Conservation (phyloP, 768 basidiomycete species). For the Termitomyces sp. region DNA sequence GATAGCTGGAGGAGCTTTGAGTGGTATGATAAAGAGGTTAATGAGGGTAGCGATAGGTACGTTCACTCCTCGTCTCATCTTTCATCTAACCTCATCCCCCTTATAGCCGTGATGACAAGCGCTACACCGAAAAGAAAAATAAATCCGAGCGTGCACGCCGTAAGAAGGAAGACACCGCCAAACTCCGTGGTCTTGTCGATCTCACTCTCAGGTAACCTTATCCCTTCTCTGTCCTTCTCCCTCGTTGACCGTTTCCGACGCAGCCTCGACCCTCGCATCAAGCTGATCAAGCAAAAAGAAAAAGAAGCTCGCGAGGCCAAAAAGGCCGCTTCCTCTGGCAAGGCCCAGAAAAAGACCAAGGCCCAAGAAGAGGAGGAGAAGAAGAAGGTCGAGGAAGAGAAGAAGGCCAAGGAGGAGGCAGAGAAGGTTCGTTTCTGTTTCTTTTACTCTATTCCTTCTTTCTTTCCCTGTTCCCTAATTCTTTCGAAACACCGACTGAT, state of each 20-base stretch:
- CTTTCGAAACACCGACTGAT: background rate
- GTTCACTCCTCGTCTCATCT: constrained; percentile 15
- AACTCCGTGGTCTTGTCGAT: constrained; percentile 85
- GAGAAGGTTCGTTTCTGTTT: constrained; percentile 61
- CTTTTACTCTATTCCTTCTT: background rate
- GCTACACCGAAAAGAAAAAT: constrained; percentile 99
- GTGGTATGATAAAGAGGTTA: constrained; percentile 97
- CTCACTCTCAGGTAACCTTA: constrained; percentile 53
- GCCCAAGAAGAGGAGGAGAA: constrained; percentile 76
- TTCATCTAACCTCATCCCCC: background rate
- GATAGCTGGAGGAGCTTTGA: constrained; percentile 98
- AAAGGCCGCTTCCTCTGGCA: constrained; percentile 52
- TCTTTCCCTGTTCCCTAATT: background rate
- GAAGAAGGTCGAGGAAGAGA: constrained; percentile 67
- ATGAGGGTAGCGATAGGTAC: constrained; percentile 94
- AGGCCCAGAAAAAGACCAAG: constrained; percentile 62
- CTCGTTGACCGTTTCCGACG: background rate
- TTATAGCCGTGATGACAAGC: constrained; percentile 93
- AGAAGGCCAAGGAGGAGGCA: constrained; percentile 76
- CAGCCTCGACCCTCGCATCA: constrained; percentile 89
- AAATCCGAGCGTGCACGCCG: constrained; percentile 92
- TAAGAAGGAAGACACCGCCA: constrained; percentile 97
- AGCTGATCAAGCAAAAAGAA: constrained; percentile 93
- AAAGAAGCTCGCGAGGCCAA: constrained; percentile 93
- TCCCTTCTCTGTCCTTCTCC: background rate